A percentile compares a stretch with the other conserved stretches of the same genome.
phyloP scores from a whole-genome alignment of 2,329 filamentous ascomycete genomes.

The Claviceps sp. region DNA sequence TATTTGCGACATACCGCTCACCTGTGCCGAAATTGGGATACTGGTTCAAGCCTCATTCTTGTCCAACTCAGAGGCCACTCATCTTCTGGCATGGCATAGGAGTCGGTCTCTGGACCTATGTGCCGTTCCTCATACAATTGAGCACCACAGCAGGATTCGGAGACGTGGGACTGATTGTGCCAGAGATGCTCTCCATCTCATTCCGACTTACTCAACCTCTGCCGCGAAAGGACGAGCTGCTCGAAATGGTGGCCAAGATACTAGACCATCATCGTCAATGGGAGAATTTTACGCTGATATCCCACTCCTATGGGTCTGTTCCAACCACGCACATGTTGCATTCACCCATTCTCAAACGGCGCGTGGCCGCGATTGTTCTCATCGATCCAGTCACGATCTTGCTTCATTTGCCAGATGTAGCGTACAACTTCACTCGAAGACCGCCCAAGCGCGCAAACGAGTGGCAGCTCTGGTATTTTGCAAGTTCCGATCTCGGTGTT shows the following conservation, averaged over 20 bases:
- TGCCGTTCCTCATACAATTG: conserved; percentile 40
- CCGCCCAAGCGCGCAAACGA: conserved; percentile 47
- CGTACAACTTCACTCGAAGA: conserved; percentile 55
- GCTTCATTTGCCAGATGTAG: conserved; percentile 55
- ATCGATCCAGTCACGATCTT: conserved; percentile 53
- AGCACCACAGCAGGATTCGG: conserved; percentile 17
- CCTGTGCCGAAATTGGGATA: conserved; percentile 41
- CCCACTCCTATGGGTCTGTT: conserved; percentile 52
- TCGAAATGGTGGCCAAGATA: conserved; percentile 41
- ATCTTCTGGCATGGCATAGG: conserved; percentile 62
- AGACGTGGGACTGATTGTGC: conserved; percentile 46
- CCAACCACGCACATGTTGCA: conserved; percentile 49
- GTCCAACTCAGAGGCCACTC: conserved; percentile 34
- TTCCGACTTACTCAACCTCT: conserved; percentile 45
- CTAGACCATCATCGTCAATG: conserved; percentile 41
- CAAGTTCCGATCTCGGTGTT: conserved; percentile 51
- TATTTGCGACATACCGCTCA: conserved; percentile 33
- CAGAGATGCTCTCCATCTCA: conserved; percentile 54
- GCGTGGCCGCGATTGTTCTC: conserved; percentile 34
- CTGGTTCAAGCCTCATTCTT: conserved; percentile 51
- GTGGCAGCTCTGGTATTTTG: conserved; percentile 59
- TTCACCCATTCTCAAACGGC: conserved; percentile 30
- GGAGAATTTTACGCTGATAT: conserved; percentile 44
- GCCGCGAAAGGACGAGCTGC: conserved; percentile 36
- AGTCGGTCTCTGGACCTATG: conserved; percentile 51